Conservation (phyloP, 257 asterid species). For the Marsdenia floribunda region DNA sequence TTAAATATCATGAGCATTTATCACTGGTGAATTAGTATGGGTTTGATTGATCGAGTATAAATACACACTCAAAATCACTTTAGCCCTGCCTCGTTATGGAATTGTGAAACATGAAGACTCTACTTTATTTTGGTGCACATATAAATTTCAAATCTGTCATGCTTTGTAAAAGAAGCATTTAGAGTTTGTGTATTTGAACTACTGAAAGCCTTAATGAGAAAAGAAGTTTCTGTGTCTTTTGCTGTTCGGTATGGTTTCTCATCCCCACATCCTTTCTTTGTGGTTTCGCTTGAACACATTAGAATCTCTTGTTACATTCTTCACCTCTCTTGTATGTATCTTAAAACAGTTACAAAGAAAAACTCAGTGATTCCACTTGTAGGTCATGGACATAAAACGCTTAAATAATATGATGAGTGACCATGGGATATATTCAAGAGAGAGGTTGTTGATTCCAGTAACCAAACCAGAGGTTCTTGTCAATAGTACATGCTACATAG, state of each 20-base stretch:
- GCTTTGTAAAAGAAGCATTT: neutral
- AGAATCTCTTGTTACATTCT: neutral
- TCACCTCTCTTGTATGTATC: neutral
- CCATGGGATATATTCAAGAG: slow-evolving; percentile 93
- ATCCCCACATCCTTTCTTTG: neutral
- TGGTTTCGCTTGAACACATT: neutral
- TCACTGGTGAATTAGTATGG: neutral
- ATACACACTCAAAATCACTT: neutral
- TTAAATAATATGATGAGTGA: slow-evolving; percentile 97
- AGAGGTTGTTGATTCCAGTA: slow-evolving; percentile 81
- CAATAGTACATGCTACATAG: slow-evolving; percentile 76
- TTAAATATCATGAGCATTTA: neutral
- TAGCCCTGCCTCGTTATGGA: neutral
- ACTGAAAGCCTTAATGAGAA: neutral
- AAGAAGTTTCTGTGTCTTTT: neutral
- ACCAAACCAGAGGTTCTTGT: slow-evolving; percentile 62
- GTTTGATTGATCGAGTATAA: neutral
- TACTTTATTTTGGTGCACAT: neutral
- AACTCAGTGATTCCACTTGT: slow-evolving; percentile 11
- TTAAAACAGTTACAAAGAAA: neutral
- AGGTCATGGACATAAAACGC: slow-evolving; percentile 88
- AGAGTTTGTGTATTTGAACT: neutral
- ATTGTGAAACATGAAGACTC: neutral
- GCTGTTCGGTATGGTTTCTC: neutral
- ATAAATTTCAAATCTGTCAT: neutral